Evolutionary conservation across 306 rosid species (phyloP), one percentile per base, ranked within the genome.

Genomic region (Dalbergia cultrata): DNA sequence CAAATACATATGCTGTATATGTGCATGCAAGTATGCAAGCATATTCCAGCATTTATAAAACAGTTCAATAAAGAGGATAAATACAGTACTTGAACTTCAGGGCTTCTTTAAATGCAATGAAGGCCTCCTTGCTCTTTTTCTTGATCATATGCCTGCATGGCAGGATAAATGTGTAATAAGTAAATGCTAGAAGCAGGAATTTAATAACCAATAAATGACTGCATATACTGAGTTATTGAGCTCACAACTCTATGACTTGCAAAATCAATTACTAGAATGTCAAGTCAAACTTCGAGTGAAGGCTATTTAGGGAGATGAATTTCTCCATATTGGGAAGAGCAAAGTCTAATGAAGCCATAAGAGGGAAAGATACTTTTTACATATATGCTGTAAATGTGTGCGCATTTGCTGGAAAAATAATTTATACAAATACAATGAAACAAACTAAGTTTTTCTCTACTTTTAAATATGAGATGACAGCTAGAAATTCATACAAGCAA

Each of bases 41-140:
- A 72, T 18, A 65, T 7, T 72, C 3, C 43, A 3, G 43, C 57
- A 64, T 54, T 50, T 33, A 59, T 54, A 41, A 65, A 26, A 50
- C 53, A 76, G 43, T 75, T 19, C 52, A 83, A 44, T 54, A 52
- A 52, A 79, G 53, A 68, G 67, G 52, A 60, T 70, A 79, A 71
- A 82, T 76, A 90, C 86, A 18, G 66, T 84, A 95, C 97, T 95
- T 93, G 92, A 89, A 91, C 82, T 95, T 93, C 81, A 95, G 83
- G 70, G 97, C 97, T 87, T 95, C 99, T 89, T 87, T 91, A 78
- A 93, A 95, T 18, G 99, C 98, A 74, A 95, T 87, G 77, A 91
- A 91, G 45, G 98, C 86, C 85, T 93, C 99, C 83, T 91, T 93
- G 84, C 85, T 95, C 92, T 80, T 93, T 84, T 91, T 91, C 86